Base-by-base conservation (phyloP, 2,329 filamentous ascomycete species). In the Trichoderma cornu-damae region DNA sequence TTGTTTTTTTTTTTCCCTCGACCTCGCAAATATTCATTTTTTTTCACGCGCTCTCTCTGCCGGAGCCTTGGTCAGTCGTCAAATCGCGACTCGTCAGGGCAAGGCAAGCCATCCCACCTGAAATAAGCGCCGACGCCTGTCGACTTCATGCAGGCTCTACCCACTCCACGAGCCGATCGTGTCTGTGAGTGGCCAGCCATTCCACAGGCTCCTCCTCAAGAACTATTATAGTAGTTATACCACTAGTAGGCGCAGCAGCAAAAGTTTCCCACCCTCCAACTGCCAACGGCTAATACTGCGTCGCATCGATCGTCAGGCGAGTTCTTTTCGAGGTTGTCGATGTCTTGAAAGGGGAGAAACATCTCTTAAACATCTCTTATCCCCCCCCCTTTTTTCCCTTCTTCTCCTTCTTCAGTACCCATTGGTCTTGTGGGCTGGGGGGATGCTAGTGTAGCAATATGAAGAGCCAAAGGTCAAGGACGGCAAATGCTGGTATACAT, bases 121-220 rank as follows among this genome's bases (percentile, higher is more conserved):
- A 69, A 67, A 72, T 83, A 83, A 83, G 80, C 80, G 80, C 80
- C 77, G 75, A 77, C 70, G 74, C 74, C 75, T 79, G 77, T 76
- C 74, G 69, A 66, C 67, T 70, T 71, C 69, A 71, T 79, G 77
- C 77, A 77, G 74, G 72, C 73, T 73, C 68, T 64, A 64, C 65
- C 64, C 64, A 64, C 64, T 60, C 49, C 35, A 30, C 48, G 22
- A 35, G 47, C n/a, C 50, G 24, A 54, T 53, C 30, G 30, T 28
- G 53, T 35, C 48, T 53, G 30, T 64, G 57, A 63, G 56, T 64
- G 62, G 62, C 48, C 53, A 34, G 37, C 34, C 44, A 20, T 26
- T 24, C 32, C 22, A 16, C 14, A 59, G 51, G 37, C 51, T 55
- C 49, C 50, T 55, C 50, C 44, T 46, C 52, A 28, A 52, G 52